phyloP scores from a whole-genome alignment of 805 yeast species.

The Yarrowia osloensis region DNA sequence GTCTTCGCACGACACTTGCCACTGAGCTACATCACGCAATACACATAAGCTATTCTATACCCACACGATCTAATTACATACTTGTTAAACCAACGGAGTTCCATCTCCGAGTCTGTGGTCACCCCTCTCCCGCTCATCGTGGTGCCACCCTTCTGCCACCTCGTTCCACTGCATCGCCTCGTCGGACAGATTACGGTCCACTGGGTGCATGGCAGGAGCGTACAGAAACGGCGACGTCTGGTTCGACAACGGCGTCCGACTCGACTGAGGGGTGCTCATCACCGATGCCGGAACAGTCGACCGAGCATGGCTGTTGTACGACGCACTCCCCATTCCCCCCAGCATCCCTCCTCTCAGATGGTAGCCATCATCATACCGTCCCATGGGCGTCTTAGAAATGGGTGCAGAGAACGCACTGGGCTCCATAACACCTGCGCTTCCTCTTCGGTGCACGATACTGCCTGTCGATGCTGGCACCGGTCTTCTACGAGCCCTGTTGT shows the following conservation, averaged over 20 bases:
- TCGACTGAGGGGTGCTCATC: conserved; percentile 24
- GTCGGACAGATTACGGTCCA: neutral
- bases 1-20: too few relatives aligned
- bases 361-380: conserved; percentile 21
- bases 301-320: conserved; percentile 22
- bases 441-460: neutral
- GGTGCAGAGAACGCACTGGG: conserved; percentile 25
- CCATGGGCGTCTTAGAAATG: conserved; percentile 9
- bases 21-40: too few relatives aligned
- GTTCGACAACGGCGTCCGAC: conserved; percentile 15
- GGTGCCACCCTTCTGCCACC: conserved; percentile 23
- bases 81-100: conserved; percentile 7
- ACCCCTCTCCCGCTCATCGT: neutral
- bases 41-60: neutral
- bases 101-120: neutral
- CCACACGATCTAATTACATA: neutral
- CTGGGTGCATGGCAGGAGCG: conserved; percentile 18
- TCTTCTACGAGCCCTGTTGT: neutral
- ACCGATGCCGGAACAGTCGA: conserved; percentile 10
- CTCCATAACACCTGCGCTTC: conserved; percentile 15
- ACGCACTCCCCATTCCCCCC: conserved; percentile 2
- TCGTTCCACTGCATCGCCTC: conserved; percentile 28
- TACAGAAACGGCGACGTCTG: conserved; percentile 25
- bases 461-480: conserved; percentile 16
- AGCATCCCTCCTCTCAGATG: neutral